phyloP scores from a whole-genome alignment of 306 rosid genomes.

The Carpinus fangiana region DNA sequence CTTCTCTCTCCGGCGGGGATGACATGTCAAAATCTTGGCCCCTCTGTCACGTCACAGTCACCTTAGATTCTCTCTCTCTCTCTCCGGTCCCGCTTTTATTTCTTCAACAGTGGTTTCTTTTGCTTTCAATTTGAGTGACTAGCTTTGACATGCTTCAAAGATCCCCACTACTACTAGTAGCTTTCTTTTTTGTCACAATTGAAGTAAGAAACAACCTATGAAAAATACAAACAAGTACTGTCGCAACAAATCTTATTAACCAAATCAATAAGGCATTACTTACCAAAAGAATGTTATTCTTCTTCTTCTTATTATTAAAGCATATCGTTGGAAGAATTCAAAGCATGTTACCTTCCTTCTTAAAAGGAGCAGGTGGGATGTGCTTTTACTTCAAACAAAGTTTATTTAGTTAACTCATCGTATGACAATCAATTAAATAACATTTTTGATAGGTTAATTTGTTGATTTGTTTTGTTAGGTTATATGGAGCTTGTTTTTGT shows the following conservation, averaged over 20 bases:
- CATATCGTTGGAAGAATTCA: constrained; percentile 26
- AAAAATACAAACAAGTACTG: background rate
- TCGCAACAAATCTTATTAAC: background rate
- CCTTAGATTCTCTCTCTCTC: constrained; percentile 48
- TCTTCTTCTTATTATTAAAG: background rate
- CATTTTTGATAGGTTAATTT: too few relatives aligned
- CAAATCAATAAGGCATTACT: constrained; percentile 19
- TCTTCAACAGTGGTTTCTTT: background rate
- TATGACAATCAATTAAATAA: too few relatives aligned
- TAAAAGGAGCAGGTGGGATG: background rate
- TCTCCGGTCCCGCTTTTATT: constrained; percentile 14
- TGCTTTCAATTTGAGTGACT: constrained; percentile 4
- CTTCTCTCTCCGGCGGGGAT: constrained; percentile 17
- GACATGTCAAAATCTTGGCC: constrained; percentile 68
- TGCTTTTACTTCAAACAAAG: too few relatives aligned
- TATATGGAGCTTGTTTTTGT: too few relatives aligned
- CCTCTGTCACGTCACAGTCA: constrained; percentile 64
- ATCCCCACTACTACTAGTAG: background rate
- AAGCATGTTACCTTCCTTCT: background rate
- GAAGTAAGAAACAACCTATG: background rate
- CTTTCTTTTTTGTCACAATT: constrained; percentile 23
- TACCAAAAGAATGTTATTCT: constrained; percentile 24
- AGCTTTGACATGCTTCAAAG: constrained; percentile 7
- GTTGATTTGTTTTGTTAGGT: too few relatives aligned
- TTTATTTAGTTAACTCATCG: too few relatives aligned